Conservation (phyloP, 2,329 filamentous ascomycete genomes). For the Annulohypoxylon truncatum region DNA sequence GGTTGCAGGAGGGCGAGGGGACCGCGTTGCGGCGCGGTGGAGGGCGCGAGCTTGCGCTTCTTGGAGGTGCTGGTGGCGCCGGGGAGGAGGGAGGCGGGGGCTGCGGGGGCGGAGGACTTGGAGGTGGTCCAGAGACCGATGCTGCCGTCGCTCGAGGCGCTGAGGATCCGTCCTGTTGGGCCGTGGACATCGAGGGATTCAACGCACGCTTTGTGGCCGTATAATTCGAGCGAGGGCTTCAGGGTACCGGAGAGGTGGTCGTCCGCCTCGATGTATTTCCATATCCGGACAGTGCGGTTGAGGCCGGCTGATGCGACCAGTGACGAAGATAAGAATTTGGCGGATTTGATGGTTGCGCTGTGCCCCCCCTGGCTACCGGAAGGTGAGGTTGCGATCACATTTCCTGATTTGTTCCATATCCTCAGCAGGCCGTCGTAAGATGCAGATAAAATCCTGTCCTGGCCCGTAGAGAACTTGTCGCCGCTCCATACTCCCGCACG, state of each 20-base stretch:
- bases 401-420: slow-evolving; percentile 90
- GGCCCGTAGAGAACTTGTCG: slow-evolving; percentile 62
- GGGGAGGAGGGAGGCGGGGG: slow-evolving; percentile 76
- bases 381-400: slow-evolving; percentile 81
- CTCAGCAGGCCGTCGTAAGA: slow-evolving; percentile 91
- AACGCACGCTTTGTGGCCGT: slow-evolving; percentile 81
- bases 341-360: slow-evolving; percentile 80
- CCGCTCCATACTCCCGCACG: slow-evolving; percentile 68
- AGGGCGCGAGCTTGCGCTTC: slow-evolving; percentile 74
- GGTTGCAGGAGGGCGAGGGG: slow-evolving; percentile 78
- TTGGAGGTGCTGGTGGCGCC: slow-evolving; percentile 73
- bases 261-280: slow-evolving; percentile 82
- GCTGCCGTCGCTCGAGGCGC: slow-evolving; percentile 83
- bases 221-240: slow-evolving; percentile 81
- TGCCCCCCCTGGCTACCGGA: slow-evolving; percentile 77
- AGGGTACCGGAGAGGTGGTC: slow-evolving; percentile 71
- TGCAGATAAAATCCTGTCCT: slow-evolving; percentile 85
- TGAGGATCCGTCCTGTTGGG: slow-evolving; percentile 80
- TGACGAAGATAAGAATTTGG: slow-evolving; percentile 81
- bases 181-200: slow-evolving; percentile 80
- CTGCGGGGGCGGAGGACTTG: slow-evolving; percentile 79
- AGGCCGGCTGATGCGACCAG: slow-evolving; percentile 86
- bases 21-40: slow-evolving; percentile 75
- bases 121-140: slow-evolving; percentile 91
- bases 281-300: slow-evolving; percentile 87